These are phyloP conservation scores for Verticillium dahliae DNA, from an alignment of 2,329 filamentous ascomycete species.

Conservation along the genomic window DNA sequence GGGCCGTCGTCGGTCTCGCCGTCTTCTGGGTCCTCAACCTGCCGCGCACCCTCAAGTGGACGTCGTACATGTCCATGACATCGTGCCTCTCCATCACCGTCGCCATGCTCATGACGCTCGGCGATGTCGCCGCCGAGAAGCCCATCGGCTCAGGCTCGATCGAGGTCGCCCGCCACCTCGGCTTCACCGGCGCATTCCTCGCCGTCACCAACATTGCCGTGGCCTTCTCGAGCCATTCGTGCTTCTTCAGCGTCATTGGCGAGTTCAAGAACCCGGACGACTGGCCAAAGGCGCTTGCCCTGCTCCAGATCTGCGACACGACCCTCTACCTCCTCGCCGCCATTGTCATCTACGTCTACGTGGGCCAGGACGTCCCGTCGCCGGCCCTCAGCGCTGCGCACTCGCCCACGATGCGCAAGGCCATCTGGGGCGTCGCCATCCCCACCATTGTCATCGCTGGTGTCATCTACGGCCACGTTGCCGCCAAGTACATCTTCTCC, in stretches of 20 bases:
- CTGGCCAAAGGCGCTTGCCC: constrained; percentile 42
- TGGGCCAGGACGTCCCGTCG: constrained; percentile 52
- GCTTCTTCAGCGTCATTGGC: constrained; percentile 60
- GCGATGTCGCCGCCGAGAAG: constrained; percentile 47
- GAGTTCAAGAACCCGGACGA: constrained; percentile 56
- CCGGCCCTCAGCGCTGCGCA: constrained; percentile 61
- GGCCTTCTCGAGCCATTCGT: constrained; percentile 59
- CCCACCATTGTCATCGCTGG: constrained; percentile 67
- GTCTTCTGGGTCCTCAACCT: constrained; percentile 53
- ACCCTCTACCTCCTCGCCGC: constrained; percentile 58
- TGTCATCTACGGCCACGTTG: constrained; percentile 63
- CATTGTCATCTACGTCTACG: constrained; percentile 62
- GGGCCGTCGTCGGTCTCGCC: constrained; percentile 51
- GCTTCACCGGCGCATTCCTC: constrained; percentile 47
- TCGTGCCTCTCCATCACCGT: constrained; percentile 57
- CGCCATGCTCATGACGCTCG: constrained; percentile 58
- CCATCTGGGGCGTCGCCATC: constrained; percentile 62
- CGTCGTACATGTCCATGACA: constrained; percentile 54
- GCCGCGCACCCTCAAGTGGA: constrained; percentile 55
- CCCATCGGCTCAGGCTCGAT: constrained; percentile 27
- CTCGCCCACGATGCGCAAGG: constrained; percentile 45
- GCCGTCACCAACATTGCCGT: constrained; percentile 60
- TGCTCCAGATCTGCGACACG: constrained; percentile 51
- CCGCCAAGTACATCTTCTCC: constrained; percentile 59
- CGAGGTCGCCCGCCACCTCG: constrained; percentile 26